These are phyloP conservation scores for Penicillium diatomitis DNA, from an alignment of 495 filamentous ascomycete species.

Conservation along the genomic window DNA sequence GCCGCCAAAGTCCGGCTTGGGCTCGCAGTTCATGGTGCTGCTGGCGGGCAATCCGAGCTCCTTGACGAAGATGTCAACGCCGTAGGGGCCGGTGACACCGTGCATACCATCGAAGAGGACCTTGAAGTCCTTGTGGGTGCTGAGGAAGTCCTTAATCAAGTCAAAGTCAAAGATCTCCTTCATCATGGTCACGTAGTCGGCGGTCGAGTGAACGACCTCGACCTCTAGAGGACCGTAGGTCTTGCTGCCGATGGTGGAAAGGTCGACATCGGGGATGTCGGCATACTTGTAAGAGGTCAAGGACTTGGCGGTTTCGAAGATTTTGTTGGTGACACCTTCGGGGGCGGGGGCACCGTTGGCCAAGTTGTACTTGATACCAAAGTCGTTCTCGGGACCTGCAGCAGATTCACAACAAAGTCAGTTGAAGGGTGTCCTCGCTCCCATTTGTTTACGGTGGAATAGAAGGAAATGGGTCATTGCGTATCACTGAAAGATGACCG, in stretches of 20 bases:
- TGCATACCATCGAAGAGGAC: conserved; percentile 90
- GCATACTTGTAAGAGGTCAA: conserved; percentile 87
- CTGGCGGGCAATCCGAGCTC: conserved; percentile 71
- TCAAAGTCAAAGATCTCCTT: conserved; percentile 98
- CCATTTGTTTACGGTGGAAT: no score
- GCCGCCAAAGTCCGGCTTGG: conserved; percentile 88
- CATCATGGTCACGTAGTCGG: conserved; percentile 89
- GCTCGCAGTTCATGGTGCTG: conserved; percentile 89
- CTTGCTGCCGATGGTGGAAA: conserved; percentile 69
- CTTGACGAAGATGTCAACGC: conserved; percentile 84
- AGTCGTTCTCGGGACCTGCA: conserved; percentile 82
- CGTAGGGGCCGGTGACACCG: conserved; percentile 94
- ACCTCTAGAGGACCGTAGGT: conserved; percentile 82
- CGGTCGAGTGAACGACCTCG: conserved; percentile 84
- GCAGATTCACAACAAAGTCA: background rate
- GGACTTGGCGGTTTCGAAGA: conserved; percentile 80
- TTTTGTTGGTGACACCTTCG: conserved; percentile 94
- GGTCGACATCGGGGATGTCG: conserved; percentile 79
- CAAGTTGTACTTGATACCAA: conserved; percentile 99
- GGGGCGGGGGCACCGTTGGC: conserved; percentile 91
- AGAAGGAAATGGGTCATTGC: no score
- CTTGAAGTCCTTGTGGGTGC: conserved; percentile 81
- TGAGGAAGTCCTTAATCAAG: conserved; percentile 87
- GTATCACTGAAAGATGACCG: no score
- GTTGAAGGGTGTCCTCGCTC: background rate